phyloP scores from a whole-genome alignment of 805 yeast species.

The Suhomyces pyralidae region DNA sequence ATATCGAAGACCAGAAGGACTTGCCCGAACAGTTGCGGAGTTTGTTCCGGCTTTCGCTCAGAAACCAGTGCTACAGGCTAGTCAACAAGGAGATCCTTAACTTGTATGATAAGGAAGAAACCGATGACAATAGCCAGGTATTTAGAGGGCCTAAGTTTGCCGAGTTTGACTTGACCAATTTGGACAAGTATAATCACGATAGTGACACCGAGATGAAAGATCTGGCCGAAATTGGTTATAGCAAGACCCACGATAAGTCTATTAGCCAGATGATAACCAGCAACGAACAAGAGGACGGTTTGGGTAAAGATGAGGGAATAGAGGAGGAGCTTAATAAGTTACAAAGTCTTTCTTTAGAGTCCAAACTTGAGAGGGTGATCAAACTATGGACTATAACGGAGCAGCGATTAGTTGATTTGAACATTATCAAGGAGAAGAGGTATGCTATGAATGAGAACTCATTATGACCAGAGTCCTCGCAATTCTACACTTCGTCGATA shows the following conservation, averaged over 20 bases:
- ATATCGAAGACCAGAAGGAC: conserved; percentile 35
- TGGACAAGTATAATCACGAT: conserved; percentile 4
- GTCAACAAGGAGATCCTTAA: conserved; percentile 66
- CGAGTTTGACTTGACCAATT: conserved; percentile 17
- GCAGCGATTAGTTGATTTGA: conserved; percentile 43
- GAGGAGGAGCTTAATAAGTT: conserved; percentile 22
- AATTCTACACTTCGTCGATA: no score
- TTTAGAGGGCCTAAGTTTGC: conserved; percentile 19
- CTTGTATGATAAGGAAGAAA: conserved; percentile 17
- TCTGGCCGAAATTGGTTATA: neutral
- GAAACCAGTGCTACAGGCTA: conserved; percentile 63
- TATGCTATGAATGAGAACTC: conserved; percentile 18
- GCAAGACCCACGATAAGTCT: neutral
- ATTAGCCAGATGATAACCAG: neutral
- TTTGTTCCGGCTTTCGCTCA: conserved; percentile 56
- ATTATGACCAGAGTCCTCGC: neutral
- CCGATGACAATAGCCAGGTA: conserved; percentile 7
- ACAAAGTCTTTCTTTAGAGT: conserved; percentile 29
- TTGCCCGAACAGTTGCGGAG: conserved; percentile 55
- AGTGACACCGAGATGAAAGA: conserved; percentile 10
- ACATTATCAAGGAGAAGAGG: conserved; percentile 24
- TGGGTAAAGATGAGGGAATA: conserved; percentile 15
- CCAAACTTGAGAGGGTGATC: conserved; percentile 50
- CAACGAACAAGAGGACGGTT: conserved; percentile 7
- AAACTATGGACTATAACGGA: conserved; percentile 67